Base-by-base conservation (phyloP, 306 rosid genomes). In the Albizia julibrissin region DNA sequence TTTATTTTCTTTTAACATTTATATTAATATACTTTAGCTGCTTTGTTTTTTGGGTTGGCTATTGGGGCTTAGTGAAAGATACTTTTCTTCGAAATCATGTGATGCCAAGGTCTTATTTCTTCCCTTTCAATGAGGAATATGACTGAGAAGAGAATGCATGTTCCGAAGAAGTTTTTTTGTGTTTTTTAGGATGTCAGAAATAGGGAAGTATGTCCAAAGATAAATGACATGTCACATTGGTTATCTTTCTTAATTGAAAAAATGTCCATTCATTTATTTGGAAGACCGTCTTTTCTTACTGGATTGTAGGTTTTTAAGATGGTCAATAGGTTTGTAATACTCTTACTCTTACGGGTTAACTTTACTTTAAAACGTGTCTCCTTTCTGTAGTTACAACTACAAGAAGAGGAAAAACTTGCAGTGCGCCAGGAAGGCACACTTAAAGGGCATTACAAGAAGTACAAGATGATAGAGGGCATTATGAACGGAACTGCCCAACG, bases 321-420 rank as follows among this genome's bases (percentile, higher is more conserved):
- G 46, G 16, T 34, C 14, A 1, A 19, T 34, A 42, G 15, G 61
- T 44, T 58, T 33, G 19, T 15, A 61, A 31, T 34, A 22, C 59
- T 24, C 16, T 80, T 49, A 16, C 14, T 12, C 52, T 12, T 46
- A 14, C 16, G 50, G 69, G 18, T 22, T 62, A 74, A 49, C 19
- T 73, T 72, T 74, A 74, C 21, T 74, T 29, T 75, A 13, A 75
- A 52, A 29, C n/a, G 0, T 54, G 47, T 75, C n/a, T 75, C n/a
- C n/a, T 39, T 29, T 59, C 39, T 77, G 84, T 22, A 91, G 92
- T 67, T 77, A 33, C 89, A 83, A 73, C 56, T 84, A 33, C 39
- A 77, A 68, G 89, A 86, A 47, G 89, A 89, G 76, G 91, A 86
- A 86, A 85, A 86, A 69, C 93, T 91, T 40, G 86, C 90, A 18